Evolutionary conservation across 805 yeast species (phyloP), one percentile per base, ranked within the genome.

Genomic region (Brettanomyces custersianus): DNA sequence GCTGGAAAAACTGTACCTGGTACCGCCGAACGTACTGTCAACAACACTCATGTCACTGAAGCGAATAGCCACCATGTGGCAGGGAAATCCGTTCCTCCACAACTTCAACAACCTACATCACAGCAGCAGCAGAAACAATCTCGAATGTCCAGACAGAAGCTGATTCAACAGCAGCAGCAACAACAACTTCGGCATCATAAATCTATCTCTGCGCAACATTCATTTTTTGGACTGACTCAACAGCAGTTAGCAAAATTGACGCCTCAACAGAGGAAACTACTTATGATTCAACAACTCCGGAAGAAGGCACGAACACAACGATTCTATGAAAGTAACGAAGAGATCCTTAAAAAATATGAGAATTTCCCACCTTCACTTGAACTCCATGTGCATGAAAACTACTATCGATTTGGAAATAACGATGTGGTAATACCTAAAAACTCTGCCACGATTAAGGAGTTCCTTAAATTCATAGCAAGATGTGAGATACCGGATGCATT

Each of bases 401-500:
- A 88, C 59, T 90, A 78, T 56, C 72, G 94, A 41, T 88, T 90
- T 62, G 94, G 94, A 43, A 84, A 83, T 44, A 90, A 69, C 51
- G 96, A 88, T 47, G 86, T 94, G 6, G 72, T 83, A 33, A 81
- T 92, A 28, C 87, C 95, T 5, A 81, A 81, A 51, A 72, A 72
- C 48, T 82, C 84, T 41, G 80, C 85, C 12, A 72, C 83, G 52
- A 73, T 85, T 34, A 81, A 79, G 53, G 83, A 79, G 43, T 92
- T 92, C 48, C 61, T 90, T 41, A 77, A 79, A 44, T 82, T 77
- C 50, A 81, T 90, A 9, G 79, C 87, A 12, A 65, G 73, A 37
- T 94, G 90, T 35, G 80, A 78, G 48, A 84, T 90, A 11, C 96
- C 96, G 1, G 82, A 85, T 28, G 85, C 94, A 11, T 76, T 90